Evolutionary conservation across 176 grass and related monocot species (phyloP), one percentile per base, ranked within the genome.

Genomic region (Carex kokanica): DNA sequence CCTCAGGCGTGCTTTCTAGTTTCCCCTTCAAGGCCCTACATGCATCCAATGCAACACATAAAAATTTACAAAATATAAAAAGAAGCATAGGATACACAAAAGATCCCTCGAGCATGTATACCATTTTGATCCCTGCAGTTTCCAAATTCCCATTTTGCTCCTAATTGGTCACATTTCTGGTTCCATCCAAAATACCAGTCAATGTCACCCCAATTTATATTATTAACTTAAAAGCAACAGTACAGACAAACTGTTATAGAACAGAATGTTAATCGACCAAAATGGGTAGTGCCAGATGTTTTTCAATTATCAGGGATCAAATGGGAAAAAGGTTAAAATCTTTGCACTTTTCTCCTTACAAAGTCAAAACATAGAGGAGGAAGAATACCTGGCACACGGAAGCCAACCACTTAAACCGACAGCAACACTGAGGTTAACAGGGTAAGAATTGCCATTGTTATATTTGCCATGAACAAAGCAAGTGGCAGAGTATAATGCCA

Each of bases 351-450:
- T 18, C 49, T 77, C 49, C 55, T 77, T 31, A 77, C 21, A 52
- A 52, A 43, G 54, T 77, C 73, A 55, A 55, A 6, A 55, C 6
- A 81, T 61, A 41, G 9, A 60, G 57, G 20, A 40, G 29, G 64
- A 55, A 20, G 56, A 73, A 61, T 83, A 99, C 96, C 91, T 89
- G 55, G 93, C 84, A 89, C 86, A 92, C 60, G 96, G 96, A 84
- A 99, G 96, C 96, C 96, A 99, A 25, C 96, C 96, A 85, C 96
- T 99, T 54, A 99, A 90, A 81, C 89, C 93, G 75, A 99, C 91
- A 66, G 87, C 91, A 66, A 84, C 77, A 86, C 85, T 90, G 88
- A 93, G 64, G 56, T 92, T 99, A 63, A 99, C 88, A 47, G 93
- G 77, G 41, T 95, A 99, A 85, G 91, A 79, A 81, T 93, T 99